Base-by-base conservation (phyloP, 2,329 filamentous ascomycete genomes). In the Diaporthe citriasiana region DNA sequence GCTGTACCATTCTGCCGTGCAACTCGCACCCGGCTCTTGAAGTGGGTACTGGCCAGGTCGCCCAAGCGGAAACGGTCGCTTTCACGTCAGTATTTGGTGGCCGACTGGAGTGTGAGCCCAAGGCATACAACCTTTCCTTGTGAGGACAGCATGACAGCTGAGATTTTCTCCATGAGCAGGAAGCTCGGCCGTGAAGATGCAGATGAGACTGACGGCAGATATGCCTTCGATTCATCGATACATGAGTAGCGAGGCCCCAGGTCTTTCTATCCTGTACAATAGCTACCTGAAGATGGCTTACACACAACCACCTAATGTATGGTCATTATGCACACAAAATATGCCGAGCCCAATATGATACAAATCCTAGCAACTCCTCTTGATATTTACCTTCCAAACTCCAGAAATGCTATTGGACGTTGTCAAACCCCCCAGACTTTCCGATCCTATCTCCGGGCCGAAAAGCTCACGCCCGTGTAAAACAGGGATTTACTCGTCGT, bases 401-500 rank as follows among this genome's bases (percentile, higher is more conserved):
- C 63, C 63, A 51, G 30, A 27, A 51, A 66, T 66, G 63, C 63
- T 45, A 50, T 51, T 66, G 45, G 40, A 45, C 9, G 30, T 38
- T 38, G 30, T 17, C 63, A 25, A 13, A 35, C 38, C 15, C 17
- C 45, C 30, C 30, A n/a, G 33, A 25, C 33, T 38, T 60, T 10
- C 30, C n/a, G 13, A 25, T 25, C 5, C 63, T n/a, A 8, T n/a
- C n/a, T n/a, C n/a, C 3, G 30, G 8, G 22, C 30, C 4, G 27
- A 38, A 17, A 38, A 38, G 22, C 22, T 38, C 30, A 5, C n/a
- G 3, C 33, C 25, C 50, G 17, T 25, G 6, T n/a, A 42, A 42
- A 27, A 42, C 65, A 76, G n/a, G 56, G 56, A 13, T 38, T 33
- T 56, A 71, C 50, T 65, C 81, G 57, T 82, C 82, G 70, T 85